Conservation (phyloP, 2,329 filamentous ascomycete species). For the Alternaria sp. region DNA sequence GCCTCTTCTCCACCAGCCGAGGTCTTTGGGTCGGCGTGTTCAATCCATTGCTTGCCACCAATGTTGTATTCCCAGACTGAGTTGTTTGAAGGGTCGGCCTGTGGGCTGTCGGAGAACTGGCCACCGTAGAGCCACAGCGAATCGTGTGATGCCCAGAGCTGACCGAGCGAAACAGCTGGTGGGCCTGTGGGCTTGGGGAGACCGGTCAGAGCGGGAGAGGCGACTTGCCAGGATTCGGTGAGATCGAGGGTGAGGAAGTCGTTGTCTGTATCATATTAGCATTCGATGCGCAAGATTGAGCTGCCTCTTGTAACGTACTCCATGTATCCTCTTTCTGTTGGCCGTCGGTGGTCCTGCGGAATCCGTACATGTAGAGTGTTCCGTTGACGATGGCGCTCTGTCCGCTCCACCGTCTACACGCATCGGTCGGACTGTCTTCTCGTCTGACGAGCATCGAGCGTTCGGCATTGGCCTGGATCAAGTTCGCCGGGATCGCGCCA, state of each 20-base stretch:
- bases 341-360: slow-evolving; percentile 64
- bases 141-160: slow-evolving; percentile 75
- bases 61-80: slow-evolving; percentile 76
- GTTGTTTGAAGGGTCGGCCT: slow-evolving; percentile 62
- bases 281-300: not conserved
- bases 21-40: slow-evolving; percentile 66
- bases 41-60: slow-evolving; percentile 64
- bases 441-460: slow-evolving; percentile 28
- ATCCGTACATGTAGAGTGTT: slow-evolving; percentile 78
- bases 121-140: slow-evolving; percentile 77
- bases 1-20: slow-evolving; percentile 71
- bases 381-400: slow-evolving; percentile 71
- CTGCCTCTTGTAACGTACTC: slow-evolving; percentile 60
- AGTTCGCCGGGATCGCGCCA: slow-evolving; percentile 29
- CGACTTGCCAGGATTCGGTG: slow-evolving; percentile 73
- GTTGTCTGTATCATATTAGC: slow-evolving; percentile 52
- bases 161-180: slow-evolving; percentile 74
- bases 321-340: slow-evolving; percentile 69
- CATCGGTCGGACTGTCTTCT: slow-evolving; percentile 40
- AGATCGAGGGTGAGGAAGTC: slow-evolving; percentile 75
- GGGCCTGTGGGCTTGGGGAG: slow-evolving; percentile 71
- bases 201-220: slow-evolving; percentile 66
- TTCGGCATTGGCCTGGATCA: slow-evolving; percentile 24
- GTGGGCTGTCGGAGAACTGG: slow-evolving; percentile 70
- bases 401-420: slow-evolving; percentile 48